These are phyloP conservation scores for Pleurotus eryngii DNA, from an alignment of 768 basidiomycete species.

Conservation along the genomic window DNA sequence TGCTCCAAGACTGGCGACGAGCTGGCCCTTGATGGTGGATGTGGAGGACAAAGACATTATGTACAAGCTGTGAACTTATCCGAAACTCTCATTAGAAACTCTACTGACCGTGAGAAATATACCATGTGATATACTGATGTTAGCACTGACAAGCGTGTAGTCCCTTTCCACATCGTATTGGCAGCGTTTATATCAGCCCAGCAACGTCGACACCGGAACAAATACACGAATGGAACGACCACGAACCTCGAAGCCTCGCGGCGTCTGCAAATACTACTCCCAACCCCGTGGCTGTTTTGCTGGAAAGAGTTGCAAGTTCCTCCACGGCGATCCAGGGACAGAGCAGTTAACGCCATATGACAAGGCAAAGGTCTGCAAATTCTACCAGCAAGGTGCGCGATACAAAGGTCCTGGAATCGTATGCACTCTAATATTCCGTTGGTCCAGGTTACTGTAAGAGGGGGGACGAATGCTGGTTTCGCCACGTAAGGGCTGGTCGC, in stretches of 20 bases:
- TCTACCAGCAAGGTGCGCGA: slow-evolving; percentile 53
- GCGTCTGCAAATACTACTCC: slow-evolving; percentile 66
- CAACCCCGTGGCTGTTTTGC: slow-evolving; percentile 67
- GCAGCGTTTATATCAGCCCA: background rate
- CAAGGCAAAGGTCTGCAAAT: slow-evolving; percentile 65
- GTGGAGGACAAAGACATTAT: slow-evolving; percentile 78
- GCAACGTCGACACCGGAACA: background rate
- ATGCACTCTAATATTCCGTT: slow-evolving; percentile 1
- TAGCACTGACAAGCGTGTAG: background rate
- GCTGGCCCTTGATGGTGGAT: slow-evolving; percentile 66
- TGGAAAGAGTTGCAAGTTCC: slow-evolving; percentile 71
- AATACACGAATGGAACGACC: slow-evolving; percentile 36
- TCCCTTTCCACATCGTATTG: background rate
- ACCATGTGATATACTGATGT: too few relatives aligned
- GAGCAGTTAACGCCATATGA: slow-evolving; percentile 62
- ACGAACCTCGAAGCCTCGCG: slow-evolving; percentile 66
- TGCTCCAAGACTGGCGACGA: slow-evolving; percentile 56
- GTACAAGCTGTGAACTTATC: background rate
- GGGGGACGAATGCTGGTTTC: slow-evolving; percentile 75
- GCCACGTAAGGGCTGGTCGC: slow-evolving; percentile 39
- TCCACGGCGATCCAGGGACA: slow-evolving; percentile 52
- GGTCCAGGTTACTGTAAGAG: slow-evolving; percentile 63
- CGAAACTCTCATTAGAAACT: too few relatives aligned
- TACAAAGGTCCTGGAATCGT: background rate
- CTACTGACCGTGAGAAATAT: too few relatives aligned